phyloP scores from a whole-genome alignment of 768 basidiomycete genomes.

The Chlorophyllum brunneum region DNA sequence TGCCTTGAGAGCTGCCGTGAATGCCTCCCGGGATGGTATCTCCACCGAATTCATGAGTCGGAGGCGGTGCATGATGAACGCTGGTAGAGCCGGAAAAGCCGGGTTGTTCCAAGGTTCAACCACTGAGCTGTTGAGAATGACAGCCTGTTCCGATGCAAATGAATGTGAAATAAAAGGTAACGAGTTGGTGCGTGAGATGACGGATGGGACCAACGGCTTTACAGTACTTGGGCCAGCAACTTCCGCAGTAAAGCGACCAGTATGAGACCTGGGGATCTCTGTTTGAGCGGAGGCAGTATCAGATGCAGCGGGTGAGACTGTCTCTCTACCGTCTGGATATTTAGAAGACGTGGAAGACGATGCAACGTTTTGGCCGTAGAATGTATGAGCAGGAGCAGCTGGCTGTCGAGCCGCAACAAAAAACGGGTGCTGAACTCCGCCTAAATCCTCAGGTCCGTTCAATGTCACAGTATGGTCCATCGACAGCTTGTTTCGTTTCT shows the following conservation, averaged over 20 bases:
- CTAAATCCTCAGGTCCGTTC: constrained; percentile 9
- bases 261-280: constrained; percentile 23
- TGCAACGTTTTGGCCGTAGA: constrained; percentile 46
- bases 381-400: constrained; percentile 28
- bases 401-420: constrained; percentile 6
- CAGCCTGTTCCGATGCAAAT: constrained; percentile 32
- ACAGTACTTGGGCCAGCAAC: constrained; percentile 16
- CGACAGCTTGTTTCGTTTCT: constrained; percentile 50
- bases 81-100: constrained; percentile 57
- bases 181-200: constrained; percentile 21
- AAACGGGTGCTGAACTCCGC: constrained; percentile 10
- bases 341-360: constrained; percentile 20
- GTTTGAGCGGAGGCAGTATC: constrained; percentile 13
- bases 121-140: constrained; percentile 34
- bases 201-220: constrained; percentile 22
- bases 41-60: constrained; percentile 48
- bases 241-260: constrained; percentile 30
- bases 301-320: constrained; percentile 16
- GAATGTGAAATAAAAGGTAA: constrained; percentile 45
- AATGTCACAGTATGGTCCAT: constrained; percentile 15
- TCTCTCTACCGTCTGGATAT: neutral
- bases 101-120: constrained; percentile 60
- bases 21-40: constrained; percentile 54
- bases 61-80: constrained; percentile 52
- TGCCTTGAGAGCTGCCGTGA: constrained; percentile 43